Percentiles rank a stretch among this genome's conserved stretches.
phyloP scores from a whole-genome alignment of 371 early-diverging fungal genomes.

The Basidiobolus meristosporus region DNA sequence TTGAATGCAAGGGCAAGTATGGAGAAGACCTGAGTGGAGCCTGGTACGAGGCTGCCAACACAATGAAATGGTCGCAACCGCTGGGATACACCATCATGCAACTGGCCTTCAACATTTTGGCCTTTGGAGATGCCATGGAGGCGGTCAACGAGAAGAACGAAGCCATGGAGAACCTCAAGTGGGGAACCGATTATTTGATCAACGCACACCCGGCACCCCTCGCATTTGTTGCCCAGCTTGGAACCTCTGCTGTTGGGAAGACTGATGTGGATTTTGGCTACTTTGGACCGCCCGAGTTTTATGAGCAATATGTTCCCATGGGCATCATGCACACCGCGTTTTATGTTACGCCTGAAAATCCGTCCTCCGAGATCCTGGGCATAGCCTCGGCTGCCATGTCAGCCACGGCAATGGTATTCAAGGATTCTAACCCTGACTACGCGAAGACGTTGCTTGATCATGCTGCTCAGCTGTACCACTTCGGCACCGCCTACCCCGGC shows the following conservation, averaged over 20 bases:
- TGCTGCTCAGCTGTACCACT: conserved; percentile 16
- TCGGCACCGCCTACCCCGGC: conserved; percentile 1
- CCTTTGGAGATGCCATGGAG: conserved; percentile 31
- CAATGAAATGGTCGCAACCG: conserved; percentile 39
- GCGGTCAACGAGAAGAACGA: conserved; percentile 23
- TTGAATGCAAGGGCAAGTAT: conserved; percentile 12
- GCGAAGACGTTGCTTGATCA: conserved; percentile 13
- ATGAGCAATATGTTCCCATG: not conserved
- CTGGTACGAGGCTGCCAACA: conserved; percentile 23
- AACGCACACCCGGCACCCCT: conserved; percentile 21
- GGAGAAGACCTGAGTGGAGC: conserved; percentile 15
- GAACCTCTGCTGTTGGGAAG: too few relatives aligned
- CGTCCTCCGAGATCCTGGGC: conserved; percentile 34
- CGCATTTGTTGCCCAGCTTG: not conserved
- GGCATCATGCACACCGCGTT: conserved; percentile 10
- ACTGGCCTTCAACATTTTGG: conserved; percentile 30
- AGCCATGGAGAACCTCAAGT: conserved; percentile 25
- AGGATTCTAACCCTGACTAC: conserved; percentile 22
- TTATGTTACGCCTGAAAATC: conserved; percentile 14
- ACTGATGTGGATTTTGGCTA: not conserved
- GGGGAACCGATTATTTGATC: conserved; percentile 46
- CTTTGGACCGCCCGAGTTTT: not conserved
- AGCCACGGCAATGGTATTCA: conserved; percentile 26
- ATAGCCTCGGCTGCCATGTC: conserved; percentile 37
- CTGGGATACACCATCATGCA: conserved; percentile 22